These are phyloP conservation scores for Cicer judaicum DNA, from an alignment of 306 rosid species.

Conservation along the genomic window DNA sequence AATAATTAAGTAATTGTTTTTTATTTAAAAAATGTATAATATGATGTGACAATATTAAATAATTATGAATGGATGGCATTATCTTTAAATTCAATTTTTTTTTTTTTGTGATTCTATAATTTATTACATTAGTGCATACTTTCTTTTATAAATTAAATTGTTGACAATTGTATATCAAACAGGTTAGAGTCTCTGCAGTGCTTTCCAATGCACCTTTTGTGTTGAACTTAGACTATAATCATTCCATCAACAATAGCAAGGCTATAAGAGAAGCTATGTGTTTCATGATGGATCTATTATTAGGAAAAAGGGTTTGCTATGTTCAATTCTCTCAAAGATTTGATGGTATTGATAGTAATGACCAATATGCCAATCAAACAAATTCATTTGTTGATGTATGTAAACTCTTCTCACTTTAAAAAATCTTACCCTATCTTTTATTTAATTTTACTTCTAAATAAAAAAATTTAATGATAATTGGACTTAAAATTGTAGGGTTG, in stretches of 20 bases:
- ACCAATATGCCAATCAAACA: conserved; percentile 52
- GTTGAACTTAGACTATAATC: conserved; percentile 71
- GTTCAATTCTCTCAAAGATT: conserved; percentile 72
- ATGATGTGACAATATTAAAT: no score
- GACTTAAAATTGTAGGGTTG: no score
- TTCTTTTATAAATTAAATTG: conserved; percentile 20
- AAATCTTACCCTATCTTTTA: background rate
- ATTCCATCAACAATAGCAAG: conserved; percentile 70
- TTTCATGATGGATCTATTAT: conserved; percentile 77
- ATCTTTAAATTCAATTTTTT: no score
- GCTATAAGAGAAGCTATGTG: conserved; percentile 79
- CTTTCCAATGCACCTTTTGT: conserved; percentile 72
- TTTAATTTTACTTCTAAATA: conserved; percentile 8
- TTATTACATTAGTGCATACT: background rate
- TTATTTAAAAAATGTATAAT: no score
- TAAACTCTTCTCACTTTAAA: background rate
- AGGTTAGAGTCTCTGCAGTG: conserved; percentile 75
- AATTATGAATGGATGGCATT: no score
- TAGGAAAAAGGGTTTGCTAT: conserved; percentile 63
- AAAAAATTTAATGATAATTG: background rate
- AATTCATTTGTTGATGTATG: conserved; percentile 67
- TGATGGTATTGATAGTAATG: conserved; percentile 48
- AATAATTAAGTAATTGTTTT: no score
- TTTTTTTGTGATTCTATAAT: no score
- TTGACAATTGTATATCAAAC: conserved; percentile 35